Evolutionary conservation across 768 basidiomycete species (phyloP), one percentile per base, ranked within the genome.

Genomic region (Lactifluus subvellereus): DNA sequence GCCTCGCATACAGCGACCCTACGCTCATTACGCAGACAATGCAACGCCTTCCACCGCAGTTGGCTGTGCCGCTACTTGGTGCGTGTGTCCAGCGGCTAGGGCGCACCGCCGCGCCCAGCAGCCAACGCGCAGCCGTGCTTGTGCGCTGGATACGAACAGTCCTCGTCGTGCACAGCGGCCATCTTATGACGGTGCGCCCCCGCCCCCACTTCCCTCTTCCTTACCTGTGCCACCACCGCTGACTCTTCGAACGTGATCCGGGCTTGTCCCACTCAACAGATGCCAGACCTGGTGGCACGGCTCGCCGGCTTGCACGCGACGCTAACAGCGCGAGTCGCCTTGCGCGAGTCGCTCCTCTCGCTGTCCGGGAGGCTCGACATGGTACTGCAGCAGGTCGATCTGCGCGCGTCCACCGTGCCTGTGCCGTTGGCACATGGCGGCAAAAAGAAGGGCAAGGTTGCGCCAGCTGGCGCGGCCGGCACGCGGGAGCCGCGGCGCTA

Each of bases 341-440:
- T 98, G 51, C 91, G 97, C 66, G 88, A 93, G 66, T 90, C 86
- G 61, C 79, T 99, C 20, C 78, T 95, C 10, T 85, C 89, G 2
- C 79, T 99, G 47, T 90, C 86, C 62, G 97, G 97, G 32, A 85
- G 93, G 60, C 79, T 98, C 33, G 96, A 98, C 71, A 90, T 94
- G 79, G 91, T 97, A 27, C 80, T 98, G 54, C 89, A 93, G 0
- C 97, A 98, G 72, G 89, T 98, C 59, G 91, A 95, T 72, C 82
- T 94, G 76, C 84, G 95, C 22, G 84, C 89, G 33, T 84, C 89
- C n/a, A 77, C 80, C 14, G 83, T 83, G 11, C 88, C 87, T 22
- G 79, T 84, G 3, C 78, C 82, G 5, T 71, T 85, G 51, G 73
- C 77, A 16, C 74, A 78, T 79, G 66, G 64, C 22, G 57, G 50